Conservation (phyloP, 2,329 filamentous ascomycete genomes). For the Arthroderma sp. region DNA sequence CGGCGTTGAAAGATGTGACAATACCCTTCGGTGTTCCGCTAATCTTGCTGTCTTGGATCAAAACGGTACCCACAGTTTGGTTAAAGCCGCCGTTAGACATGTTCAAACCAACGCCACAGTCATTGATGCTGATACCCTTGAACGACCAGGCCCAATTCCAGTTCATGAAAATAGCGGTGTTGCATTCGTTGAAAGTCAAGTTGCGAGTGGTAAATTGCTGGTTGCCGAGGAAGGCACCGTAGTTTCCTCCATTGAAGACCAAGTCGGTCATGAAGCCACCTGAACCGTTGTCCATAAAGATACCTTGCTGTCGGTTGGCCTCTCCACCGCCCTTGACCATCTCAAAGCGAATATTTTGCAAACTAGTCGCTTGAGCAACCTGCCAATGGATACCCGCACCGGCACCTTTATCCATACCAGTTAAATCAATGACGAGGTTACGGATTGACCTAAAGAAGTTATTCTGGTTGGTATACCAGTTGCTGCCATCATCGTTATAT, state of each 20-base stretch:
- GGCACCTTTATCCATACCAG: conserved; percentile 40
- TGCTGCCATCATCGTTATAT: conserved; percentile 54
- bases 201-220: conserved; percentile 83
- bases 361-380: conserved; percentile 66
- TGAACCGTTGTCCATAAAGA: conserved; percentile 76
- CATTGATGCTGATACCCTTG: conserved; percentile 61
- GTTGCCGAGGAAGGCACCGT: conserved; percentile 67
- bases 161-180: conserved; percentile 76
- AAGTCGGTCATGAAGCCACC: conserved; percentile 76
- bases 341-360: conserved; percentile 71
- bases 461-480: conserved; percentile 68
- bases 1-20: conserved; percentile 56
- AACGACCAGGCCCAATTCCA: conserved; percentile 86
- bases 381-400: conserved; percentile 74
- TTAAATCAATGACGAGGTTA: conserved; percentile 70
- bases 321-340: conserved; percentile 55
- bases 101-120: conserved; percentile 63
- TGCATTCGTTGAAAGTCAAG: conserved; percentile 65
- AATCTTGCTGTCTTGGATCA: conserved; percentile 70
- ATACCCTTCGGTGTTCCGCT: conserved; percentile 64
- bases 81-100: conserved; percentile 53
- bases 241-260: conserved; percentile 67
- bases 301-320: conserved; percentile 57
- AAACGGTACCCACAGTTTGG: conserved; percentile 73
- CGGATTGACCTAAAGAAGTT: conserved; percentile 77